Percentiles rank a stretch among this genome's conserved stretches.
Conservation (phyloP, 139 green algal genomes). For the Auxenochlorella protothecoides region DNA sequence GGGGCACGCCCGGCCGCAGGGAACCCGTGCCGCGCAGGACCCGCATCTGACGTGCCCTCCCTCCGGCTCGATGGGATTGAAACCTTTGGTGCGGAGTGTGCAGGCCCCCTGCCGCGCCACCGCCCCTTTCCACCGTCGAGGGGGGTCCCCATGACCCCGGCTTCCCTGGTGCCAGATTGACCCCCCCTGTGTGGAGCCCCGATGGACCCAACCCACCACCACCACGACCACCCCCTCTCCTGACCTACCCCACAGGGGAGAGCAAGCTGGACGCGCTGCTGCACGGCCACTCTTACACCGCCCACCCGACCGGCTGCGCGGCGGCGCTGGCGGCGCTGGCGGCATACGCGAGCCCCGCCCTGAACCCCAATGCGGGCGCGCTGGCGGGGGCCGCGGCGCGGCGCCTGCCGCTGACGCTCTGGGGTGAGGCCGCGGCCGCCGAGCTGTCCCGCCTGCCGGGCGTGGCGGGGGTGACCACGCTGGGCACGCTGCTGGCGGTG, state of each 20-base stretch:
- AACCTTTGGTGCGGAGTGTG: no score
- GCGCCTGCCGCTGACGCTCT: slow-evolving; percentile 55
- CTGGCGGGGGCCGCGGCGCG: slow-evolving; percentile 3
- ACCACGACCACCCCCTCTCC: background rate
- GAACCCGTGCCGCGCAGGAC: no score
- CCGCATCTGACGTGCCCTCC: no score
- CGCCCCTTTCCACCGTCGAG: no score
- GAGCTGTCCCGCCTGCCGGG: slow-evolving; percentile 44
- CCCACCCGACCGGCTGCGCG: slow-evolving; percentile 77
- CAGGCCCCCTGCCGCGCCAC: no score
- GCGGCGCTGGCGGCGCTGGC: slow-evolving; percentile 58
- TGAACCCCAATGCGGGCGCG: background rate
- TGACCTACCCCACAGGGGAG: slow-evolving; percentile 6
- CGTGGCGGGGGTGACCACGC: slow-evolving; percentile 42
- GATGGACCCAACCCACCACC: background rate
- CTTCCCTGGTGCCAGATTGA: background rate
- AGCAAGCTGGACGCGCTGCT: slow-evolving; percentile 75
- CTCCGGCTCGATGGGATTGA: no score
- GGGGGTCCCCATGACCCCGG: no score
- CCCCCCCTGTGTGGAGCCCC: background rate
- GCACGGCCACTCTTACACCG: slow-evolving; percentile 97
- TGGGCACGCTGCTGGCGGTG: slow-evolving; percentile 79
- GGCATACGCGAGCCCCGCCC: slow-evolving; percentile 16
- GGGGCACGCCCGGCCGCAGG: no score
- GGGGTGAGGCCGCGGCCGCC: slow-evolving; percentile 38